Conservation (phyloP, 2,329 filamentous ascomycete species). For the Fusarium poae region DNA sequence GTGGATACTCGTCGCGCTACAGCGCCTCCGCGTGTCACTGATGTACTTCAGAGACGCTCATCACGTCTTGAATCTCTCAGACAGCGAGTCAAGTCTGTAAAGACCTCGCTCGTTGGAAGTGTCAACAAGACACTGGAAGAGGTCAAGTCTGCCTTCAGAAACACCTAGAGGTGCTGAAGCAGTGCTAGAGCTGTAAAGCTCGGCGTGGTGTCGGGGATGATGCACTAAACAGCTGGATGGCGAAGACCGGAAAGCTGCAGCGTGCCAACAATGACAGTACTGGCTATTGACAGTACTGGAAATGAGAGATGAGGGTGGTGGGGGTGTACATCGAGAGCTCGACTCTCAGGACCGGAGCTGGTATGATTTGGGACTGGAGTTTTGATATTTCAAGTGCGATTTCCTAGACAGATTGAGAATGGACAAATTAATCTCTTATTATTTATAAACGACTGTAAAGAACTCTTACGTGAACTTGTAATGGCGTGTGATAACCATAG, state of each 20-base stretch:
- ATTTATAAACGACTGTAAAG: background rate
- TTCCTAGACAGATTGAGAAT: background rate
- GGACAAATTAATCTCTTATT: background rate
- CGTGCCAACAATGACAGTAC: conserved; percentile 4
- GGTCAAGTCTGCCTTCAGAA: background rate
- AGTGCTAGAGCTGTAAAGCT: conserved; percentile 2
- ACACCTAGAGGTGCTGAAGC: conserved; percentile 4
- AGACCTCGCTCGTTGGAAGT: conserved; percentile 11
- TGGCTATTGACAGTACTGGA: conserved; percentile 14
- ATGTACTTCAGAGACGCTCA: background rate
- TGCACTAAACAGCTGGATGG: background rate
- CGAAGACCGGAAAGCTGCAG: conserved; percentile 6
- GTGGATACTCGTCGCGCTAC: no score
- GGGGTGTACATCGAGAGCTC: background rate
- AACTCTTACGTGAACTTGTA: background rate
- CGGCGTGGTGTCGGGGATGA: conserved; percentile 8
- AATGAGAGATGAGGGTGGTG: background rate
- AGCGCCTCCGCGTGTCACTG: background rate
- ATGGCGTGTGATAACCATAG: background rate
- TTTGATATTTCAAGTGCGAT: background rate
- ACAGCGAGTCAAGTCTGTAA: background rate
- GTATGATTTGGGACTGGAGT: background rate
- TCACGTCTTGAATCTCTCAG: background rate
- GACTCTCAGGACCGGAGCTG: no score
- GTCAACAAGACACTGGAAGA: background rate